Base-by-base conservation (phyloP, 2,329 filamentous ascomycete species). In the Ceratocystis destructans region DNA sequence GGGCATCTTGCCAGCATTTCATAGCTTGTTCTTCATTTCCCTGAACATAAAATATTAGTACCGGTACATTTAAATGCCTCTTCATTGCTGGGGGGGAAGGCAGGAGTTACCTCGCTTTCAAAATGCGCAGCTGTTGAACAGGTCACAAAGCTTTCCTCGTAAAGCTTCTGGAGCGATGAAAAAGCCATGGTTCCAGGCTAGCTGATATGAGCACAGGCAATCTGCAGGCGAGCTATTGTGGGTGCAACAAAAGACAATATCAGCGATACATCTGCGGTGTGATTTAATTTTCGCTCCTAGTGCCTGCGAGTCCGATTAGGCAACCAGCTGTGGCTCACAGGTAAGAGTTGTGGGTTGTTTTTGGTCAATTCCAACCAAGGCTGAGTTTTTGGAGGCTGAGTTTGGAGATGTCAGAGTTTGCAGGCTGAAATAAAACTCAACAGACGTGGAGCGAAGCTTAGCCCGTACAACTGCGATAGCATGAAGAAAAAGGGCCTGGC, bases 111-210 rank as follows among this genome's bases (percentile, higher is more conserved):
- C 84, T 95, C 88, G 74, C 87, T 85, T 78, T 99, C 94, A 75
- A 96, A 96, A 77, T 96, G 96, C 64, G 96, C 89, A 48, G 93
- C 93, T 1, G 92, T 97, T 15, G 92, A 96, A 77, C 92, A 96
- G 73, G 88, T 91, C 71, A 96, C 78, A 77, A 96, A 96, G 76
- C 89, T 92, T 76, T 97, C 91, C 78, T 97, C 93, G 78, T 97
- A 97, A 66, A 91, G 96, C 82, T 96, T 96, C 78, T 97, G 93
- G 75, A 96, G 85, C 69, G 86, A 85, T 76, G 85, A 69, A 86
- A 85, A 81, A 69, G 76, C 76, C 73, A 76, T 80, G 73, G 77
- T 81, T 31, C 7, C 15, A 50, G 33, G 55, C 8, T 31, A 59
- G 20, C n/a, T 33, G 37, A 20, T 59, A 37, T 59, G 55, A 41